A percentile compares a stretch with the other conserved stretches of the same genome.
These are phyloP conservation scores for Durio zibethinus DNA, from an alignment of 345 rosid genomes.

Conservation along the genomic window DNA sequence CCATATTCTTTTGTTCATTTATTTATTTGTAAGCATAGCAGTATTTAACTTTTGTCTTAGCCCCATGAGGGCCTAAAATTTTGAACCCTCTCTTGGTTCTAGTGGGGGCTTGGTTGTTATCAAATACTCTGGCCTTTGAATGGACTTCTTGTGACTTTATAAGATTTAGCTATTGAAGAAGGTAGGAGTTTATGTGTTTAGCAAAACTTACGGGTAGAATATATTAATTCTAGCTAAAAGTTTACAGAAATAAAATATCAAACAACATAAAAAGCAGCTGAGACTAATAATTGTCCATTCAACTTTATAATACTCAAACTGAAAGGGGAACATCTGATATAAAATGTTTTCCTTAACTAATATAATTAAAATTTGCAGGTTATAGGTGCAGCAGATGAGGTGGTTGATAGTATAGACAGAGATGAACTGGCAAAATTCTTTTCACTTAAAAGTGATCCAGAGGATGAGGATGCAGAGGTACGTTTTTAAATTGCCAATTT, in stretches of 20 bases:
- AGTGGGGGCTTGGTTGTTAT: background rate
- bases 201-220: background rate
- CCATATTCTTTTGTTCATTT: background rate
- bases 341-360: background rate
- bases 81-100: background rate
- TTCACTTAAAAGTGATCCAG: constrained; percentile 72
- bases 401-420: constrained; percentile 64
- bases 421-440: constrained; percentile 75
- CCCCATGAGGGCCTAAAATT: background rate
- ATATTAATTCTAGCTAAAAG: background rate
- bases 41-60: background rate
- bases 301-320: background rate
- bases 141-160: background rate
- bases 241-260: background rate
- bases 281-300: background rate
- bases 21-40: background rate
- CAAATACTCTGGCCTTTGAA: background rate
- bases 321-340: background rate
- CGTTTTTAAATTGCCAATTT: constrained; percentile 8
- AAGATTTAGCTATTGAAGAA: background rate
- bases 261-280: background rate
- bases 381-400: constrained; percentile 71
- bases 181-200: background rate
- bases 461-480: constrained; percentile 92
- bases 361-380: constrained; percentile 46